Conservation (phyloP, 2,329 filamentous ascomycete species). For the Xylariales sp. region DNA sequence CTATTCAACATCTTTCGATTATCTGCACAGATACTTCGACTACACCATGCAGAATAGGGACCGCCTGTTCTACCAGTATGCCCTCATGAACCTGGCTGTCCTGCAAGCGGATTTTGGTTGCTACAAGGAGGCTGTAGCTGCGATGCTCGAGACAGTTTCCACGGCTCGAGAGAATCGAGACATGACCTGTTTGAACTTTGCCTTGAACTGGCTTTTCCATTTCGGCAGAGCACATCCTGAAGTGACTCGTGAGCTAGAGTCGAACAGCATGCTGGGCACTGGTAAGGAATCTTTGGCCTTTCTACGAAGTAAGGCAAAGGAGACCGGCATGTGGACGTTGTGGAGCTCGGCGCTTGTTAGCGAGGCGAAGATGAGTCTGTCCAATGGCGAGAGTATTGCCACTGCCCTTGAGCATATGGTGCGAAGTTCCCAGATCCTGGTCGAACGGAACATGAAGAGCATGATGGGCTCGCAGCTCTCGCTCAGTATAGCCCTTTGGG, state of each 20-base stretch:
- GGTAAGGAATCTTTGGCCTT: constrained; percentile 80
- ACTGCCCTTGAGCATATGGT: constrained; percentile 70
- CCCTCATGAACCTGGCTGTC: constrained; percentile 86
- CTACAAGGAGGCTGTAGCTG: constrained; percentile 80
- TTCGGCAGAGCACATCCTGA: constrained; percentile 82
- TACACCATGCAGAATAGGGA: constrained; percentile 87
- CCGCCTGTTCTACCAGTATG: constrained; percentile 88
- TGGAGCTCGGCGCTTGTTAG: constrained; percentile 79
- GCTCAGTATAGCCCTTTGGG: constrained; percentile 69
- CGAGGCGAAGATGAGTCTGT: constrained; percentile 76
- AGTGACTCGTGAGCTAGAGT: constrained; percentile 65
- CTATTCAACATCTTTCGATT: constrained; percentile 84
- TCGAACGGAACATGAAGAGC: constrained; percentile 68
- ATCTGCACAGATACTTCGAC: constrained; percentile 91
- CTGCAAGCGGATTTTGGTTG: constrained; percentile 94
- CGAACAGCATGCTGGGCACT: constrained; percentile 68
- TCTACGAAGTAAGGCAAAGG: constrained; percentile 79
- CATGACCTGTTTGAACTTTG: constrained; percentile 88
- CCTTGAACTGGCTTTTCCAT: constrained; percentile 92
- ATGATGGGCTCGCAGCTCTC: constrained; percentile 72
- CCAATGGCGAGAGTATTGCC: constrained; percentile 61
- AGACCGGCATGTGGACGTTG: constrained; percentile 79
- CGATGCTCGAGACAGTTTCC: constrained; percentile 91
- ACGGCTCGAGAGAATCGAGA: constrained; percentile 94
- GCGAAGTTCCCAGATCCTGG: constrained; percentile 76